Evolutionary conservation across 1,139 yeast genomes (phyloP).

Genomic region (Schizosaccharomyces versatilis): DNA sequence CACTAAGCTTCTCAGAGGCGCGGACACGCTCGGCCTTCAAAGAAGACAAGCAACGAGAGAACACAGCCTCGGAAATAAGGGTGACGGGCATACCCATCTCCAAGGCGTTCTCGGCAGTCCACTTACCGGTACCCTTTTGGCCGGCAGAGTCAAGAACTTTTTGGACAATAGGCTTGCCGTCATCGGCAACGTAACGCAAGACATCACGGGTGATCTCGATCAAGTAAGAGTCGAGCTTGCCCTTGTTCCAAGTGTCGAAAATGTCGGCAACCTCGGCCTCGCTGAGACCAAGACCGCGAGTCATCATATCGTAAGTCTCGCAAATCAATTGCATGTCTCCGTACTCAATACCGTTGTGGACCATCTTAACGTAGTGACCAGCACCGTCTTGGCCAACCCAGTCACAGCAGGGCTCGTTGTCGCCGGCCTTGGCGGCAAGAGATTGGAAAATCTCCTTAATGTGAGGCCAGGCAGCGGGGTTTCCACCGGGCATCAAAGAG

Average conservation of each 20-base stretch:
- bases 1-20: slow-evolving; percentile 58
- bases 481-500: slow-evolving; percentile 98
- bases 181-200: slow-evolving; percentile 61
- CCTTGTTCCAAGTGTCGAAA: slow-evolving; percentile 83
- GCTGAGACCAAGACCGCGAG: slow-evolving; percentile 76
- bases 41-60: slow-evolving; percentile 87
- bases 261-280: slow-evolving; percentile 89
- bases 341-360: slow-evolving; percentile 97
- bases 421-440: slow-evolving; percentile 70
- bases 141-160: slow-evolving; percentile 94
- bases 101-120: slow-evolving; percentile 96
- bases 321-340: slow-evolving; percentile 99
- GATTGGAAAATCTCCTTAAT: slow-evolving; percentile 91
- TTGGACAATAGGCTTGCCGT: slow-evolving; percentile 82
- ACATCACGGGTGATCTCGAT: slow-evolving; percentile 93
- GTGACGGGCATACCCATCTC: slow-evolving; percentile 98
- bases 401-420: slow-evolving; percentile 98
- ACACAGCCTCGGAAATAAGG: slow-evolving; percentile 94
- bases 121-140: slow-evolving; percentile 99
- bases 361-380: slow-evolving; percentile 98
- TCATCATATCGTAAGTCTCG: slow-evolving; percentile 91
- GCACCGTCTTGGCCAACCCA: slow-evolving; percentile 99
- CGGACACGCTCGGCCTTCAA: slow-evolving; percentile 72
- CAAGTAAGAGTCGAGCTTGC: slow-evolving; percentile 91
- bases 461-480: slow-evolving; percentile 95